Conservation (phyloP, 2,329 filamentous ascomycete species). For the Diaporthe capsici region DNA sequence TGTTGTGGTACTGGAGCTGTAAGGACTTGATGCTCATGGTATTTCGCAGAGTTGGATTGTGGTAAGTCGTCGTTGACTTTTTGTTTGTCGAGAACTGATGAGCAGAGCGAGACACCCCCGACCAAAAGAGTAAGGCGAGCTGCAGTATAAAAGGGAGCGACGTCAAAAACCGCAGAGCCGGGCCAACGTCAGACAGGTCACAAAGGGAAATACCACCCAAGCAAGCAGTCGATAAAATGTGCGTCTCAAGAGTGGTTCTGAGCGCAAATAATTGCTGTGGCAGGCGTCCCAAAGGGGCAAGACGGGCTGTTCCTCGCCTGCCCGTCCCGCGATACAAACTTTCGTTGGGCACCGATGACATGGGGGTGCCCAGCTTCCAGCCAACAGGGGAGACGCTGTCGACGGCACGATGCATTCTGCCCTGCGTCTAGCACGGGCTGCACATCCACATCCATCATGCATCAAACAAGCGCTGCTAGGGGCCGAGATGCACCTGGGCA, state of each 20-base stretch:
- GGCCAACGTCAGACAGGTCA: conserved; percentile 18
- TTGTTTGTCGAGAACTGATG: conserved; percentile 22
- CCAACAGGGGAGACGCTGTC: conserved; percentile 41
- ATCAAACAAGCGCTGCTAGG: conserved; percentile 14
- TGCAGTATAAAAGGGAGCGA: conserved; percentile 38
- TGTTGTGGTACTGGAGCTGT: conserved; percentile 35
- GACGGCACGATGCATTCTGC: conserved; percentile 35
- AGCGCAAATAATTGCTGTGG: conserved; percentile 24
- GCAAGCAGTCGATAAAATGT: conserved; percentile 31
- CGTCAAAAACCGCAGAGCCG: conserved; percentile 12
- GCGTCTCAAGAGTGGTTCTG: conserved; percentile 26
- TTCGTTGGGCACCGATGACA: conserved; percentile 42
- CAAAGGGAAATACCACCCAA: conserved; percentile 20
- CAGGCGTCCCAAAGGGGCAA: conserved; percentile 34
- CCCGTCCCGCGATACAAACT: conserved; percentile 32
- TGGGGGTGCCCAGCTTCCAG: conserved; percentile 33
- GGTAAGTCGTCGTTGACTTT: conserved; percentile 9
- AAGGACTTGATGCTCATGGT: conserved; percentile 40
- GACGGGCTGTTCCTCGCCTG: conserved; percentile 19
- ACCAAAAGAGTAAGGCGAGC: conserved; percentile 32
- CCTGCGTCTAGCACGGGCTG: conserved; percentile 1
- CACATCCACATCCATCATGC: conserved; percentile 13
- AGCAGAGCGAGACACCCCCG: conserved; percentile 4
- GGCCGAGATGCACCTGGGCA: conserved; percentile 33
- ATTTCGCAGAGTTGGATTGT: not conserved